phyloP scores from a whole-genome alignment of 1,284 basidiomycete genomes.

The Chondrostereum purpureum region DNA sequence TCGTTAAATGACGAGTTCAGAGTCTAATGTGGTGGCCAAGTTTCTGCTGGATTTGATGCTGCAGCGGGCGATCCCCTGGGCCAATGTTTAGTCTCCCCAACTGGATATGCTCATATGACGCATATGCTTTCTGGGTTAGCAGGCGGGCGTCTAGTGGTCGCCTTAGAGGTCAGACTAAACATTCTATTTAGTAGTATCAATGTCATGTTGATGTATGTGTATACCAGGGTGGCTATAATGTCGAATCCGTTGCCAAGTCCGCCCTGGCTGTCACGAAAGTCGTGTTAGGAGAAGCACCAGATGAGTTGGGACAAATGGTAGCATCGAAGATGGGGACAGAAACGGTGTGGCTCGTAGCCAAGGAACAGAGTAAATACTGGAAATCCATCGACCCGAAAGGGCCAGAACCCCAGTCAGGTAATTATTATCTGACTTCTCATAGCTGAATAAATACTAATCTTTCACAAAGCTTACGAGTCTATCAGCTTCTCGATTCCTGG shows the following conservation, averaged over 20 bases:
- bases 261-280: slow-evolving; percentile 82
- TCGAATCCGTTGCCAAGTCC: slow-evolving; percentile 83
- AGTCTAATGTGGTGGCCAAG: slow-evolving; percentile 35
- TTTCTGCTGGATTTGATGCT: slow-evolving; percentile 97
- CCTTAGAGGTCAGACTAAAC: slow-evolving; percentile 73
- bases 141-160: slow-evolving; percentile 84
- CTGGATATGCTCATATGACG: slow-evolving; percentile 97
- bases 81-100: slow-evolving; percentile 84
- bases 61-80: slow-evolving; percentile 91
- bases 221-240: slow-evolving; percentile 98
- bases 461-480: slow-evolving; percentile 44
- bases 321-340: slow-evolving; percentile 79
- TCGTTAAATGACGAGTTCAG: neutral
- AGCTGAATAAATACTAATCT: neutral
- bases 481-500: slow-evolving; percentile 63
- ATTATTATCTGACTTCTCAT: slow-evolving; percentile 4
- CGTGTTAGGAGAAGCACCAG: slow-evolving; percentile 83
- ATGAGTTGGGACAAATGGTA: slow-evolving; percentile 60
- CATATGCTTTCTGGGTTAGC: slow-evolving; percentile 92
- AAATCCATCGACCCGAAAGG: slow-evolving; percentile 73
- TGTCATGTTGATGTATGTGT: too few relatives aligned
- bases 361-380: slow-evolving; percentile 89
- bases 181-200: too few relatives aligned
- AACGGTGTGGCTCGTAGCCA: slow-evolving; percentile 82
- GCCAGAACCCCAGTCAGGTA: slow-evolving; percentile 74